phyloP scores from a whole-genome alignment of 2,329 filamentous ascomycete genomes.

The Epichloe sylvatica region DNA sequence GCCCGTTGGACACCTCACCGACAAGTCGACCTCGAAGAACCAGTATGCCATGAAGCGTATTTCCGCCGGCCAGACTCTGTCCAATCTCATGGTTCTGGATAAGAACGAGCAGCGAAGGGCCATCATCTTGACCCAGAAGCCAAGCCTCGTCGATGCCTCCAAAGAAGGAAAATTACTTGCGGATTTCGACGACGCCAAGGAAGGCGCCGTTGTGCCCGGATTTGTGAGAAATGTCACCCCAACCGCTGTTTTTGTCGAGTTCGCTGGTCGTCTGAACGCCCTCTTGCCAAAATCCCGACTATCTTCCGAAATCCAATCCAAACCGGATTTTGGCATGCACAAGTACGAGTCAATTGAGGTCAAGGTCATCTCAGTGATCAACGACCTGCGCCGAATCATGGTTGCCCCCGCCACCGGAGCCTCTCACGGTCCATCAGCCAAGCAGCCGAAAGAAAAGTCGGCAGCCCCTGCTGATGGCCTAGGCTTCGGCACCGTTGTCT shows the following conservation, averaged over 20 bases:
- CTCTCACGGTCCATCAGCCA: slow-evolving; percentile 30
- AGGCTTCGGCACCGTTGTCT: slow-evolving; percentile 55
- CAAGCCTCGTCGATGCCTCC: slow-evolving; percentile 62
- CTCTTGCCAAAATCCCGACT: slow-evolving; percentile 70
- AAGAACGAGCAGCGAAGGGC: slow-evolving; percentile 67
- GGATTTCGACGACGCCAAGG: slow-evolving; percentile 55
- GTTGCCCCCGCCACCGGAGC: slow-evolving; percentile 36
- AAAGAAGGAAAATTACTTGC: slow-evolving; percentile 59
- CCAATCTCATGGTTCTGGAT: slow-evolving; percentile 72
- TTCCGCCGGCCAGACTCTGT: slow-evolving; percentile 67
- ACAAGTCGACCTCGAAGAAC: slow-evolving; percentile 70
- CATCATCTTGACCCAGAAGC: slow-evolving; percentile 69
- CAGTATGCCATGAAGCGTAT: slow-evolving; percentile 66
- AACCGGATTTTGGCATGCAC: slow-evolving; percentile 65
- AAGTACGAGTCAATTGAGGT: slow-evolving; percentile 63
- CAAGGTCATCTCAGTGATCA: slow-evolving; percentile 59
- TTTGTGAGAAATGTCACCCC: slow-evolving; percentile 76
- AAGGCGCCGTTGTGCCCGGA: slow-evolving; percentile 56
- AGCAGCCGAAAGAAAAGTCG: slow-evolving; percentile 19
- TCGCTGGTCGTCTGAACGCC: slow-evolving; percentile 62
- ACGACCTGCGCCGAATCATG: slow-evolving; percentile 53
- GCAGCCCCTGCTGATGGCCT: slow-evolving; percentile 51
- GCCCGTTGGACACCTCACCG: slow-evolving; percentile 64
- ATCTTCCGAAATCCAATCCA: slow-evolving; percentile 49
- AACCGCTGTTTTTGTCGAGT: slow-evolving; percentile 78